Evolutionary conservation across 441 rosid species (phyloP).

Genomic region (Adansonia madagascariensis): DNA sequence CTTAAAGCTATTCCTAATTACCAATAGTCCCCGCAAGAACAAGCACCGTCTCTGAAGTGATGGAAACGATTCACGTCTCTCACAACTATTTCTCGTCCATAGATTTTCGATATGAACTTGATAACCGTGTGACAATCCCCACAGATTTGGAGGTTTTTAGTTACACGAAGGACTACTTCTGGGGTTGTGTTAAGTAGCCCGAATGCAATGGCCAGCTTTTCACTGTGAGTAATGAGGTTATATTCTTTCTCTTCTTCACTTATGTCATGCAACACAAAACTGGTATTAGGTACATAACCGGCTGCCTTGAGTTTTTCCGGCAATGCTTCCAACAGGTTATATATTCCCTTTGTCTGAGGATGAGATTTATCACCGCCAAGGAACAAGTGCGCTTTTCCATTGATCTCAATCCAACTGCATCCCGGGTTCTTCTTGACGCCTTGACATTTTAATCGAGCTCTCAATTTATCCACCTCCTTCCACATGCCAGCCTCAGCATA

Average conservation of each 20-base stretch:
- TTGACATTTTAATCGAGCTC: slow-evolving; percentile 17
- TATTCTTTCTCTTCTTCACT: slow-evolving; percentile 24
- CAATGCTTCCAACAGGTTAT: slow-evolving; percentile 12
- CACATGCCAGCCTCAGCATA: slow-evolving; percentile 46
- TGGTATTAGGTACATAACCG: slow-evolving; percentile 18
- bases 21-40: slow-evolving; percentile 27
- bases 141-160: slow-evolving; percentile 27
- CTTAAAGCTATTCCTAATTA: neutral
- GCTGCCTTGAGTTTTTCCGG: slow-evolving; percentile 23
- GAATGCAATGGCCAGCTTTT: slow-evolving; percentile 25
- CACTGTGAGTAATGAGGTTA: slow-evolving; percentile 22
- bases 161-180: slow-evolving; percentile 11
- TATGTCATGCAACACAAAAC: slow-evolving; percentile 26
- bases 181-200: slow-evolving; percentile 17
- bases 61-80: slow-evolving; percentile 26
- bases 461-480: slow-evolving; percentile 36
- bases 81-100: slow-evolving; percentile 21
- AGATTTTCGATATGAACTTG: slow-evolving; percentile 18
- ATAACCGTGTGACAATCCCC: slow-evolving; percentile 25
- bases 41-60: slow-evolving; percentile 17
- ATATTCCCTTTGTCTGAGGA: slow-evolving; percentile 21
- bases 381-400: slow-evolving; percentile 38
- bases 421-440: slow-evolving; percentile 48
- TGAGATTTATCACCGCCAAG: slow-evolving; percentile 24
- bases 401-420: slow-evolving; percentile 43